Conservation (phyloP, 345 rosid species). For the Melaleuca quinquenervia region DNA sequence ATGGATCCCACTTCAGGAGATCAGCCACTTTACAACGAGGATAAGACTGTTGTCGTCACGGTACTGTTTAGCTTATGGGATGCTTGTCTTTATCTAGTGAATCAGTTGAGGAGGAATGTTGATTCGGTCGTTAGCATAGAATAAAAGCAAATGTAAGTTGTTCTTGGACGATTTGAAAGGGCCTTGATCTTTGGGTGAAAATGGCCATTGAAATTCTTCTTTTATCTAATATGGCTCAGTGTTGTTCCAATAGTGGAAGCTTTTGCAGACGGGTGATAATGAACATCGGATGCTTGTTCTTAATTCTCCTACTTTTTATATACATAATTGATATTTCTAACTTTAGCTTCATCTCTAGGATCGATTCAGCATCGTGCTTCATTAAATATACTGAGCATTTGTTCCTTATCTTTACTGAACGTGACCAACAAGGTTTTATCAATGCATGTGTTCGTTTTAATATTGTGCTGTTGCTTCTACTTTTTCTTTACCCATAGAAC, state of each 20-base stretch:
- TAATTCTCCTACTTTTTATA: neutral
- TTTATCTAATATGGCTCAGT: neutral
- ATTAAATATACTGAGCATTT: neutral
- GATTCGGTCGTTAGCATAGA: neutral
- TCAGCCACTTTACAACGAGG: conserved; percentile 90
- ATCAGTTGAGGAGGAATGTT: neutral
- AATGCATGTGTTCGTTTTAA: neutral
- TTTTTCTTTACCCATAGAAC: neutral
- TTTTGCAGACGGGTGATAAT: neutral
- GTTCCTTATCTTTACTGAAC: neutral
- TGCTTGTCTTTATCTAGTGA: neutral
- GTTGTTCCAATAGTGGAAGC: neutral
- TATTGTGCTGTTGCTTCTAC: neutral
- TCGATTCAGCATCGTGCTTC: neutral
- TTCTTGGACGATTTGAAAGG: neutral
- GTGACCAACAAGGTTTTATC: neutral
- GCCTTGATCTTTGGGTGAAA: neutral
- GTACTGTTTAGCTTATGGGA: conserved; percentile 11
- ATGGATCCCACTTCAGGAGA: conserved; percentile 94
- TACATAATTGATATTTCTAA: neutral
- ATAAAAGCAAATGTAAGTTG: neutral
- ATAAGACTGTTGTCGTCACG: conserved; percentile 68
- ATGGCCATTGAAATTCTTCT: neutral
- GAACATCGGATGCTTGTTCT: neutral
- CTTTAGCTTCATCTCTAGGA: neutral